These are phyloP conservation scores for Talaromyces sp. DNA, from an alignment of 2,329 filamentous ascomycete genomes.

Conservation along the genomic window DNA sequence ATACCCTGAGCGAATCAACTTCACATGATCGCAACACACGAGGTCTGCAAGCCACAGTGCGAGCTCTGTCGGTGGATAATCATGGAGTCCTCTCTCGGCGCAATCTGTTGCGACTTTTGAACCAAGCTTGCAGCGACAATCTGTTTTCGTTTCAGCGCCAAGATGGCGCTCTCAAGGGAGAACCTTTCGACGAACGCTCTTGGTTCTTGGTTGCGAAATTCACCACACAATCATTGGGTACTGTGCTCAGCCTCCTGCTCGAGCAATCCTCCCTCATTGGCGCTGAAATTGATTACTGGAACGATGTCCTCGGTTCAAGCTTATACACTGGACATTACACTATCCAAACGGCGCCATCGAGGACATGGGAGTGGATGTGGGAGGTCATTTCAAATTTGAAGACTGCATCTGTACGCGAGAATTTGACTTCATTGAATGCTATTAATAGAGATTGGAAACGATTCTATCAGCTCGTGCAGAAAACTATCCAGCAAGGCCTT, in stretches of 20 bases:
- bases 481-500: constrained; percentile 10
- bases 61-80: constrained; percentile 10
- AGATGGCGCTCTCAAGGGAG: background rate
- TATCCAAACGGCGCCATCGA: constrained; percentile 13
- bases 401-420: background rate
- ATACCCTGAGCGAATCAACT: background rate
- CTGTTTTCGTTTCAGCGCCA: background rate
- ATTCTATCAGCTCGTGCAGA: constrained; percentile 16
- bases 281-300: constrained; percentile 17
- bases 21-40: background rate
- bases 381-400: constrained; percentile 1
- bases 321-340: constrained; percentile 15
- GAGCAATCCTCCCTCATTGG: constrained; percentile 12
- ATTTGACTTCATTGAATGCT: background rate
- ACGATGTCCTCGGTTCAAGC: constrained; percentile 12
- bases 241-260: constrained; percentile 5
- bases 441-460: constrained; percentile 9
- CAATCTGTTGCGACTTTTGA: constrained; percentile 9
- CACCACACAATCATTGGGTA: constrained; percentile 12
- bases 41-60: constrained; percentile 5
- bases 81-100: constrained; percentile 11
- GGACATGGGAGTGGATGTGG: background rate
- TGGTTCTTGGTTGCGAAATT: constrained; percentile 16
- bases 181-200: background rate
- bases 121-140: background rate